Conservation (phyloP, 192 early-diverging fungal genomes). For the Umbelopsis sp. region DNA sequence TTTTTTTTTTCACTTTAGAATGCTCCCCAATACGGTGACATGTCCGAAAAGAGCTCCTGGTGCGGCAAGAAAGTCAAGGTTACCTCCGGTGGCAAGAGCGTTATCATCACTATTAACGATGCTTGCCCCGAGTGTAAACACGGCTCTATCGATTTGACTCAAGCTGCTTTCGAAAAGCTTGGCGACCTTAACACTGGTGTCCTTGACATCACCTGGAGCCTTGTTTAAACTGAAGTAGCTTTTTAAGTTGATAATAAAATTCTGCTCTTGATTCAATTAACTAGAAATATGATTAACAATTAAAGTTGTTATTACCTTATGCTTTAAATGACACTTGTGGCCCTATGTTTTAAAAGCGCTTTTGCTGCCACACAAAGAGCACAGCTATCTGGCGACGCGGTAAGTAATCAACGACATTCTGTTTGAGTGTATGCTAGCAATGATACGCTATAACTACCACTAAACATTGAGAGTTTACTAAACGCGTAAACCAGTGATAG, state of each 20-base stretch:
- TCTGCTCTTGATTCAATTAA: too few relatives aligned
- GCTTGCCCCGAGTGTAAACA: constrained; percentile 46
- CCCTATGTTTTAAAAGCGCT: too few relatives aligned
- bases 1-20: constrained; percentile 26
- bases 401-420: too few relatives aligned
- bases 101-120: constrained; percentile 43
- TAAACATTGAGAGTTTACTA: too few relatives aligned
- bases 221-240: constrained; percentile 30
- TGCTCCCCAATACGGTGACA: constrained; percentile 43
- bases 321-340: too few relatives aligned
- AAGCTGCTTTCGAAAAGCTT: constrained; percentile 25
- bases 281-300: too few relatives aligned
- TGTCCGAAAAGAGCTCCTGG: constrained; percentile 30
- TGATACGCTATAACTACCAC: too few relatives aligned
- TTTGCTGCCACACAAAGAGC: too few relatives aligned
- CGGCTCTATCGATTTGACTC: constrained; percentile 18
- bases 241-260: background rate
- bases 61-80: constrained; percentile 43
- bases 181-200: constrained; percentile 41
- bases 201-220: constrained; percentile 42
- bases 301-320: too few relatives aligned
- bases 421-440: too few relatives aligned
- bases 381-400: too few relatives aligned
- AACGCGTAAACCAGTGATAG: too few relatives aligned
- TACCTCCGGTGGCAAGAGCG: constrained; percentile 34